Evolutionary conservation across 306 rosid species (phyloP).

Genomic region (Fragaria nilgerrensis): DNA sequence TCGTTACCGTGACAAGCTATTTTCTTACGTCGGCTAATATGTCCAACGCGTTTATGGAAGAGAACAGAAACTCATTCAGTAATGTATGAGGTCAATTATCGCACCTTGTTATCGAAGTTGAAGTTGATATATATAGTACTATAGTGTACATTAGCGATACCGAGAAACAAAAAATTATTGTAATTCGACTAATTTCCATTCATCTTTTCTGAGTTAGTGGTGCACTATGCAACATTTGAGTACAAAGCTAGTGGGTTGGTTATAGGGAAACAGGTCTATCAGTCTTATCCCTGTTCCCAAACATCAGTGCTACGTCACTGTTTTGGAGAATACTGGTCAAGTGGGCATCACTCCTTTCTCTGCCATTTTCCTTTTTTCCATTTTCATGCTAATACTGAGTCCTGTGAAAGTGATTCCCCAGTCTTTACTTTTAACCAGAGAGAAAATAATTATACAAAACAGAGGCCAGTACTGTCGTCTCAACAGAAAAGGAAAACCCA

Average conservation of each 20-base stretch:
- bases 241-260: not conserved
- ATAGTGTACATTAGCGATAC: not conserved
- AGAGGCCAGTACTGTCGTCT: not conserved
- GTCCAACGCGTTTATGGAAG: no score
- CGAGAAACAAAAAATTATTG: not conserved
- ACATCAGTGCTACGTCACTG: not conserved
- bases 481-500: constrained; percentile 8
- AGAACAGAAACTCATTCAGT: no score
- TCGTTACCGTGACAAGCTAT: no score
- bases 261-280: constrained; percentile 12
- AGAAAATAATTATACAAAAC: not conserved
- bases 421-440: constrained; percentile 13
- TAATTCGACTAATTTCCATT: not conserved
- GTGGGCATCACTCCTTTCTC: constrained; percentile 10
- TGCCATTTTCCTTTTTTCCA: constrained; percentile 12
- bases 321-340: not conserved
- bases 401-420: constrained; percentile 14
- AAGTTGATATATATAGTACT: not conserved
- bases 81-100: not conserved
- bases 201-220: not conserved
- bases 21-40: no score
- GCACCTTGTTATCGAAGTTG: not conserved
- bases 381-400: not conserved
- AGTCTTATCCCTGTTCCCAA: constrained; percentile 1
- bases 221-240: constrained; percentile 3